Evolutionary conservation across 257 asterid species (phyloP).

Genomic region (Jacaranda copaia): DNA sequence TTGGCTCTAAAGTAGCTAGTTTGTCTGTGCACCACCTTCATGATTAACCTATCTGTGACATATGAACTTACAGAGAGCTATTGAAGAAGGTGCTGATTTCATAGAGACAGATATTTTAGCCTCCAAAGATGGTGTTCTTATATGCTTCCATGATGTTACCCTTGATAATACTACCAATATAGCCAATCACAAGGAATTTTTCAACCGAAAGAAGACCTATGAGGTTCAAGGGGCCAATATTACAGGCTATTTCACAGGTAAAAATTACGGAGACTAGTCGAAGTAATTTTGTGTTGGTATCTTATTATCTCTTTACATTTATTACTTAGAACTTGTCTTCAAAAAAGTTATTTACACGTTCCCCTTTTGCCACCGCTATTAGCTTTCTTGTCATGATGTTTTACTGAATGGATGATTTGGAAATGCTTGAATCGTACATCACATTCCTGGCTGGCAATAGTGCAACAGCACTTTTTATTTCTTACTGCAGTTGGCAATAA

Average conservation of each 20-base stretch:
- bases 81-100: conserved; percentile 97
- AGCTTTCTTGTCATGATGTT: conserved; percentile 4
- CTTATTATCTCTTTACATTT: conserved; percentile 11
- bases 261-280: conserved; percentile 12
- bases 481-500: conserved; percentile 1
- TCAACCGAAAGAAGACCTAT: conserved; percentile 70
- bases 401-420: not conserved
- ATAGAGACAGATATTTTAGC: conserved; percentile 89
- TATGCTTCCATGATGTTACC: conserved; percentile 79
- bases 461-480: not conserved
- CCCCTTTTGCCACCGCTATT: not conserved
- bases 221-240: conserved; percentile 71
- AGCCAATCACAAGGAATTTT: conserved; percentile 69
- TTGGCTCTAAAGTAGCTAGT: not conserved
- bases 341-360: not conserved
- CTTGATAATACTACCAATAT: conserved; percentile 83
- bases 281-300: not conserved
- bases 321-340: not conserved
- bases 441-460: not conserved
- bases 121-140: conserved; percentile 86
- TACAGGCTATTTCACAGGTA: conserved; percentile 85
- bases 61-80: conserved; percentile 81
- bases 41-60: conserved; percentile 3
- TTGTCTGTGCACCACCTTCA: not conserved
- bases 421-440: not conserved